phyloP scores from a whole-genome alignment of 164 flowering plant genomes.

The Santalum album region DNA sequence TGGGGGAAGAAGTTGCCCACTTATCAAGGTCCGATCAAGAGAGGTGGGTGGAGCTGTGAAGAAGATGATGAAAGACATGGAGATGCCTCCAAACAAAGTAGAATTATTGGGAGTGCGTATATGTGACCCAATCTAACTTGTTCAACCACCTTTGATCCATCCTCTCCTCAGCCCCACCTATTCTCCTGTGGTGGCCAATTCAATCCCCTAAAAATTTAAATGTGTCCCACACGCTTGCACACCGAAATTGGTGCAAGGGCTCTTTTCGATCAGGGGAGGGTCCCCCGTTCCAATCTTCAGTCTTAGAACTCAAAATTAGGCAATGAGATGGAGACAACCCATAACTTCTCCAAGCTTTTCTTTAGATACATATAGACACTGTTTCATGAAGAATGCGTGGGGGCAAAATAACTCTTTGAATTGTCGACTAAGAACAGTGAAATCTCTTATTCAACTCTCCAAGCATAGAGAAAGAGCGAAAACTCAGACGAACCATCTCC shows the following conservation, averaged over 20 bases:
- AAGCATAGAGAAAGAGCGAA: conserved; percentile 54
- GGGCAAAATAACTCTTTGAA: too few species aligned
- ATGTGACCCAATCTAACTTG: conserved; percentile 30
- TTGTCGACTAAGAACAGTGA: too few species aligned
- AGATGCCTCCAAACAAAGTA: conserved; percentile 30
- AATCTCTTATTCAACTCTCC: conserved; percentile 39
- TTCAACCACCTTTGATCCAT: conserved; percentile 35
- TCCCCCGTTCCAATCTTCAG: conserved; percentile 13
- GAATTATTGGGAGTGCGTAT: conserved; percentile 35
- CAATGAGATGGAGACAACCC: conserved; percentile 1
- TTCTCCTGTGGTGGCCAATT: conserved; percentile 15
- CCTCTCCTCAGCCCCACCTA: conserved; percentile 18
- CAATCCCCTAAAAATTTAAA: too few species aligned
- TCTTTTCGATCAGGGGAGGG: too few species aligned
- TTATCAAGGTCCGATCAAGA: conserved; percentile 37
- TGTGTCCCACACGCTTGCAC: too few species aligned
- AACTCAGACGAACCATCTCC: conserved; percentile 17
- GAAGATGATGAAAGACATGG: background rate
- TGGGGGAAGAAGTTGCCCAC: conserved; percentile 12
- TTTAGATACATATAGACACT: too few species aligned
- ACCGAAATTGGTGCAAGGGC: too few species aligned
- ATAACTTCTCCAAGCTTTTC: too few species aligned
- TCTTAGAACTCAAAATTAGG: conserved; percentile 6
- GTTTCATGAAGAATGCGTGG: too few species aligned
- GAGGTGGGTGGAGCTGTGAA: background rate